Conservation (phyloP, 2,329 filamentous ascomycete species). For the Scorias spongiosa region DNA sequence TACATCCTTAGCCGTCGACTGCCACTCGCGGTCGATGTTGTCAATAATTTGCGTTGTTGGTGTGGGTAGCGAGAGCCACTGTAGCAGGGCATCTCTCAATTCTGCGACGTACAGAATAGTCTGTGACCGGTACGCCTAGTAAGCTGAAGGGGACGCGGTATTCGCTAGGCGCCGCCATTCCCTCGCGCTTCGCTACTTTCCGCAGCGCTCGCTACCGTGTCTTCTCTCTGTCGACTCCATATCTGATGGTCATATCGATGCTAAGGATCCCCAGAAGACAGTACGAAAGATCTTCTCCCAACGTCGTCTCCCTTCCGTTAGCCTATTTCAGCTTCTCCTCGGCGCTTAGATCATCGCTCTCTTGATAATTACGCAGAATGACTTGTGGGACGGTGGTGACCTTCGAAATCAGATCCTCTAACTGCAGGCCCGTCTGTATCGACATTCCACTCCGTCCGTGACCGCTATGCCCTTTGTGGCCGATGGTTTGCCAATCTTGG, state of each 20-base stretch:
- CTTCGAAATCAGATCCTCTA: conserved; percentile 2
- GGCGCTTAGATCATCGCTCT: background rate
- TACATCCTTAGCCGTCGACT: conserved; percentile 4
- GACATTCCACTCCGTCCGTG: too few relatives aligned
- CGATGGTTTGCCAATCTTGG: conserved; percentile 3
- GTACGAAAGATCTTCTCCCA: conserved; percentile 6
- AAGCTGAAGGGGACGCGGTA: conserved; percentile 6
- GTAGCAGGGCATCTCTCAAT: background rate
- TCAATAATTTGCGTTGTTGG: conserved; percentile 20
- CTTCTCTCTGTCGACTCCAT: too few relatives aligned
- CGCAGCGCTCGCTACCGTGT: too few relatives aligned
- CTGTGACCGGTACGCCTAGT: conserved; percentile 6
- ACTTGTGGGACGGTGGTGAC: conserved; percentile 4
- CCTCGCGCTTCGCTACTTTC: background rate
- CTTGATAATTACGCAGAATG: conserved; percentile 3
- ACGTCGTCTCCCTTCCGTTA: conserved; percentile 3
- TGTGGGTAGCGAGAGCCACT: conserved; percentile 13
- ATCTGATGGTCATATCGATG: too few relatives aligned
- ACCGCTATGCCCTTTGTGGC: conserved; percentile 3
- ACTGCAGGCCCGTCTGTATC: background rate
- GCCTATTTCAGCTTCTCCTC: conserved; percentile 1
- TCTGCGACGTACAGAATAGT: conserved; percentile 6
- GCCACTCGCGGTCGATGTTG: conserved; percentile 17
- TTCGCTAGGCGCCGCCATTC: background rate
- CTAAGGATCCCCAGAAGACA: conserved; percentile 3